These are phyloP conservation scores for Colletotrichum magnum DNA, from an alignment of 2,329 filamentous ascomycete genomes.

Conservation along the genomic window DNA sequence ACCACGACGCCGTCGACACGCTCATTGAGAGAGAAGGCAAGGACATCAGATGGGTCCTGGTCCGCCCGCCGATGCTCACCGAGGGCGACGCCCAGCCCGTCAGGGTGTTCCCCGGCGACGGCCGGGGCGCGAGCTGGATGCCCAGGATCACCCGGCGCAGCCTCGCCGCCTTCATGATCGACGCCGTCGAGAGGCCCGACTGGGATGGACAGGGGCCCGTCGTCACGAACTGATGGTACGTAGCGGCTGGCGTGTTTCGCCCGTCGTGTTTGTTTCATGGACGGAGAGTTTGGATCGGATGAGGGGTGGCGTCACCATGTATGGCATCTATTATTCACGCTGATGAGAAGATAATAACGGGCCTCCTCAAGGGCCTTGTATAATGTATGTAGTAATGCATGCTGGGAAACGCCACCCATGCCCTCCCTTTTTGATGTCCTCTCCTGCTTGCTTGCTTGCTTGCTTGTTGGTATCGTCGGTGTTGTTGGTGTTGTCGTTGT, in stretches of 20 bases:
- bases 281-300: neutral
- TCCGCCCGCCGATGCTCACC: constrained; percentile 59
- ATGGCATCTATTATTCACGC: neutral
- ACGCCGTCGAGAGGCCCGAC: constrained; percentile 55
- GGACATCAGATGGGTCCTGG: constrained; percentile 58
- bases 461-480: constrained; percentile 38
- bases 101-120: constrained; percentile 57
- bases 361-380: constrained; percentile 5
- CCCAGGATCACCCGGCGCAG: constrained; percentile 53
- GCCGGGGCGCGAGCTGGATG: constrained; percentile 57
- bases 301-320: neutral
- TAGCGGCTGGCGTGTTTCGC: constrained; percentile 18
- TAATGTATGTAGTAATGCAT: constrained; percentile 22
- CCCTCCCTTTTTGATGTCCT: constrained; percentile 26
- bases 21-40: constrained; percentile 47
- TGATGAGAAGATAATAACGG: neutral
- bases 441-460: constrained; percentile 12
- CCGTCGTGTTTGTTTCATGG: neutral
- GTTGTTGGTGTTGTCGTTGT: constrained; percentile 6
- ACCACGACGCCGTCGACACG: constrained; percentile 62
- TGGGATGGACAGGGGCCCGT: constrained; percentile 63
- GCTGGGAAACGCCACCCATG: constrained; percentile 32
- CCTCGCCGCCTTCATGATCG: constrained; percentile 62
- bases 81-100: constrained; percentile 54
- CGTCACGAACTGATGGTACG: constrained; percentile 57